These are phyloP conservation scores for Mortierella sp. DNA, from an alignment of 371 early-diverging fungal species.

Conservation along the genomic window DNA sequence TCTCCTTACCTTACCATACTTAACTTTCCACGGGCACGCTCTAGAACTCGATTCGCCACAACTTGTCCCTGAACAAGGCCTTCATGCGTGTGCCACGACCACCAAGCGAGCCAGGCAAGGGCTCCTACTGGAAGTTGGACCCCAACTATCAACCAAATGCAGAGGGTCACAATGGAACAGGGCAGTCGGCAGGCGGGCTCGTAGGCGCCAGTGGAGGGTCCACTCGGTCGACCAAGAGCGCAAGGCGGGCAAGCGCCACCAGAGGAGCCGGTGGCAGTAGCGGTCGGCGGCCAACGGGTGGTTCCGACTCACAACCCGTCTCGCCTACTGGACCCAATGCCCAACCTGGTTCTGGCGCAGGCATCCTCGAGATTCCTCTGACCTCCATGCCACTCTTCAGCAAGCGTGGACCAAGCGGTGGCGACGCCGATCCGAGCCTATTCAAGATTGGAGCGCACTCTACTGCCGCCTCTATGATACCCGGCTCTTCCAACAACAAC, in stretches of 20 bases:
- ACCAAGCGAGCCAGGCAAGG: slow-evolving; percentile 95
- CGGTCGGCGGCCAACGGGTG: slow-evolving; percentile 28
- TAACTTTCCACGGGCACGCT: neutral
- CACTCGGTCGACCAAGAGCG: slow-evolving; percentile 31
- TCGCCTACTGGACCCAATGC: slow-evolving; percentile 25
- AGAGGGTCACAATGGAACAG: slow-evolving; percentile 19
- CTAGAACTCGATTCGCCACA: slow-evolving; percentile 98
- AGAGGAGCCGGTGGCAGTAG: slow-evolving; percentile 36
- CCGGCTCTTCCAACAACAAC: slow-evolving; percentile 12
- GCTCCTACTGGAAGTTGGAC: slow-evolving; percentile 95
- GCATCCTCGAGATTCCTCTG: slow-evolving; percentile 34
- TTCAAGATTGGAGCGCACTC: slow-evolving; percentile 38
- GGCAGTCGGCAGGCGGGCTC: slow-evolving; percentile 18
- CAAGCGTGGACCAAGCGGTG: slow-evolving; percentile 29
- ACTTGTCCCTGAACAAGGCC: slow-evolving; percentile 95
- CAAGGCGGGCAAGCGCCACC: slow-evolving; percentile 47
- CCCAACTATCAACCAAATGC: slow-evolving; percentile 50
- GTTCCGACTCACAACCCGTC: slow-evolving; percentile 22
- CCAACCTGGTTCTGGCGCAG: slow-evolving; percentile 6
- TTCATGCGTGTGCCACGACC: slow-evolving; percentile 94
- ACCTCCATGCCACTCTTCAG: slow-evolving; percentile 25
- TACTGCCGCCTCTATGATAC: slow-evolving; percentile 19
- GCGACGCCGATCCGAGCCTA: slow-evolving; percentile 30
- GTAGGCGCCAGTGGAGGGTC: slow-evolving; percentile 30
- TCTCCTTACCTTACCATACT: slow-evolving; percentile 7